Percentiles rank a stretch among this genome's conserved stretches.
Conservation (phyloP, 345 rosid species). For the Abelmoschus esculentus region DNA sequence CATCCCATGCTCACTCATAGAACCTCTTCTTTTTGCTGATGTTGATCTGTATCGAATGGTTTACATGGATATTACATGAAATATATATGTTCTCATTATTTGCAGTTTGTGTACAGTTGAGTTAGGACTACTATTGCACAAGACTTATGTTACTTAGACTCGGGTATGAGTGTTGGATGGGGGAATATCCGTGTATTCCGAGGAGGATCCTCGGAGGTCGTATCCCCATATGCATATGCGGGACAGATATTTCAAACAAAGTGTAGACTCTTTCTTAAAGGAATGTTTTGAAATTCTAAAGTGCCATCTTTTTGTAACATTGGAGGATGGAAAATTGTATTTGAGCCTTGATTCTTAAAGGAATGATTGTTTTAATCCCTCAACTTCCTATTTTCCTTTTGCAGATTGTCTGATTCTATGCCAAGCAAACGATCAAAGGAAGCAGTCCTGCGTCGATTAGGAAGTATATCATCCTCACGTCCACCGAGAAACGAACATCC, state of each 20-base stretch:
- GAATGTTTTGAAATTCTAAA: not conserved
- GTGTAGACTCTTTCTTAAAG: too few relatives aligned
- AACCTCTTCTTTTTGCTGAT: not conserved
- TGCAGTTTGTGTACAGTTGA: not conserved
- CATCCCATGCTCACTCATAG: not conserved
- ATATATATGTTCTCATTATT: not conserved
- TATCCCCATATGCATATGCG: too few relatives aligned
- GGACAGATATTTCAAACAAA: too few relatives aligned
- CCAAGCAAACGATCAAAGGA: constrained; percentile 11
- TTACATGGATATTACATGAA: not conserved
- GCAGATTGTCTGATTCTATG: constrained; percentile 1
- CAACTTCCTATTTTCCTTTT: not conserved
- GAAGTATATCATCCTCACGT: not conserved
- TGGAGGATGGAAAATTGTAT: not conserved
- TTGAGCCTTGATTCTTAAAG: not conserved
- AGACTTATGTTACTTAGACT: too few relatives aligned
- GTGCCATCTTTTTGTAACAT: not conserved
- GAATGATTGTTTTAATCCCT: not conserved
- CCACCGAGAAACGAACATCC: not conserved
- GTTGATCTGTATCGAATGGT: not conserved
- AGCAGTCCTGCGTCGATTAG: not conserved
- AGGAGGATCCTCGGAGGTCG: too few relatives aligned
- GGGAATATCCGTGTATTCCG: too few relatives aligned
- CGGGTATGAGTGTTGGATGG: too few relatives aligned
- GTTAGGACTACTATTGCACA: not conserved